Evolutionary conservation across 108 stramenopile genomes (phyloP).

Genomic region (Cyclotella kingstonii): DNA sequence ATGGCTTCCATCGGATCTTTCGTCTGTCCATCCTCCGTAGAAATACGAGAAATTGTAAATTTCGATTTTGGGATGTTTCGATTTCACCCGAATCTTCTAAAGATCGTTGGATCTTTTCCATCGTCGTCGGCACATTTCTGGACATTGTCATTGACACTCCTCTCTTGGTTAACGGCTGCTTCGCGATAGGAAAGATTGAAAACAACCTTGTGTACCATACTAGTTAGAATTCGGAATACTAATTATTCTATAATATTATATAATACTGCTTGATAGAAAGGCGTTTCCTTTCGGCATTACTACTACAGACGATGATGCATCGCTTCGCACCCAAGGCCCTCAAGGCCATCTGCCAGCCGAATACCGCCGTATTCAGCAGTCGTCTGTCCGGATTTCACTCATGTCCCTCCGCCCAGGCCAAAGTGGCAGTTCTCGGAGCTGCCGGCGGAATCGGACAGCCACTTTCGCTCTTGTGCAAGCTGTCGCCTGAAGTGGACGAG

Average conservation of each 20-base stretch:
- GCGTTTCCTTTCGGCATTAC: no score
- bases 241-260: no score
- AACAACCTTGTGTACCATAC: no score
- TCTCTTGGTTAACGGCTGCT: no score
- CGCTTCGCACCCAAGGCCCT: slow-evolving; percentile 28
- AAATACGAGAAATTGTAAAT: background rate
- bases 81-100: no score
- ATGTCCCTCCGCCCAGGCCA: slow-evolving; percentile 52
- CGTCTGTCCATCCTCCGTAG: slow-evolving; percentile 1
- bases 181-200: no score
- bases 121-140: slow-evolving; percentile 2
- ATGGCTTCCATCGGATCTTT: background rate
- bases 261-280: no score
- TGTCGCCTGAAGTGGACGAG: slow-evolving; percentile 77
- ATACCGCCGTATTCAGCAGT: background rate
- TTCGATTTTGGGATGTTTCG: background rate
- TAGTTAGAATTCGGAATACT: no score
- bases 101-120: slow-evolving; percentile 9
- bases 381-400: slow-evolving; percentile 36
- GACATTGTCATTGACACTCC: no score
- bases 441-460: slow-evolving; percentile 99
- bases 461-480: slow-evolving; percentile 95
- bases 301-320: slow-evolving; percentile 39
- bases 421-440: slow-evolving; percentile 94
- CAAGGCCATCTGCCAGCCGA: slow-evolving; percentile 10